Conservation (phyloP, 108 stramenopile species). For the Fistulifera pelliculosa region DNA sequence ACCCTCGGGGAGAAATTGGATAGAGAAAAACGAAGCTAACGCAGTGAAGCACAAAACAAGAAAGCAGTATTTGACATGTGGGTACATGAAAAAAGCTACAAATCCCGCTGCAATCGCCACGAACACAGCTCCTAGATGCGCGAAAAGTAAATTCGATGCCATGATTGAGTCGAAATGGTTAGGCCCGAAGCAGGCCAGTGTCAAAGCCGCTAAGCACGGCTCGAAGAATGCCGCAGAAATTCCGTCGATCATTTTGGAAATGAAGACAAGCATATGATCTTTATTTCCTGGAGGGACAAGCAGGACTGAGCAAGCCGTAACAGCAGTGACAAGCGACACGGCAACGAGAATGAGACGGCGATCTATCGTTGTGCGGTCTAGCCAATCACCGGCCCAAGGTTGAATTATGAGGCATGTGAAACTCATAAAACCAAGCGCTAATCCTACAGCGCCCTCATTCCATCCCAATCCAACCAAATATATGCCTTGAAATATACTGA, state of each 20-base stretch:
- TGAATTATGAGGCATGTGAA: slow-evolving; percentile 71
- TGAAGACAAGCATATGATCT: slow-evolving; percentile 43
- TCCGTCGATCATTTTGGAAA: slow-evolving; percentile 55
- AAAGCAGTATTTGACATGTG: slow-evolving; percentile 60
- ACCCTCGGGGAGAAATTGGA: slow-evolving; percentile 48
- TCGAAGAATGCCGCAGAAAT: slow-evolving; percentile 52
- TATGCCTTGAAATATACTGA: slow-evolving; percentile 65
- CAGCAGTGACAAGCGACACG: slow-evolving; percentile 60
- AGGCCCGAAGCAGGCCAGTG: slow-evolving; percentile 55
- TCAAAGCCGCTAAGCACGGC: slow-evolving; percentile 61
- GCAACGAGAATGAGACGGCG: slow-evolving; percentile 49
- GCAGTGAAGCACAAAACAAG: slow-evolving; percentile 59
- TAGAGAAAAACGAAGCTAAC: slow-evolving; percentile 36
- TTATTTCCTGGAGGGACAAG: slow-evolving; percentile 21
- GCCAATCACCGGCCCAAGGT: slow-evolving; percentile 73
- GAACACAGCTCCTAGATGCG: slow-evolving; percentile 44
- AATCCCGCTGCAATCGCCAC: slow-evolving; percentile 52
- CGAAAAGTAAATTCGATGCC: slow-evolving; percentile 59
- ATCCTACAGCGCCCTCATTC: slow-evolving; percentile 76
- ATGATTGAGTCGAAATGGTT: slow-evolving; percentile 49
- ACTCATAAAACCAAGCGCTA: slow-evolving; percentile 72
- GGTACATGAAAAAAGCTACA: slow-evolving; percentile 40
- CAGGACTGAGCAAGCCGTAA: slow-evolving; percentile 17
- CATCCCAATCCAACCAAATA: slow-evolving; percentile 78
- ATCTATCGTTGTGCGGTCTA: slow-evolving; percentile 72